These are phyloP conservation scores for Candida buenavistaensis DNA, from an alignment of 1,139 yeast genomes.

Conservation along the genomic window DNA sequence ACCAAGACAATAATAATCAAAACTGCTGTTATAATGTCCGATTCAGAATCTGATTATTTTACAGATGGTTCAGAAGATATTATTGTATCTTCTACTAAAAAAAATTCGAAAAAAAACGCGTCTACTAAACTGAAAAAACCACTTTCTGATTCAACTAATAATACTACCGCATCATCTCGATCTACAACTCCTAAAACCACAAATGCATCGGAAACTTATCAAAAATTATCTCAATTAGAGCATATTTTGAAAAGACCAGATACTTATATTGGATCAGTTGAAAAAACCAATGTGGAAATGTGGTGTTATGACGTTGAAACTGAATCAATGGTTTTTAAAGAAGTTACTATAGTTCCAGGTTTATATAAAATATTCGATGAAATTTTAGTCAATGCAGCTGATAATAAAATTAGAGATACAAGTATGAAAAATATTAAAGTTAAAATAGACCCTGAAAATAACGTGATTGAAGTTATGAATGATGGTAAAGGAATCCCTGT, in stretches of 20 bases:
- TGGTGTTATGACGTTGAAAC: slow-evolving; percentile 80
- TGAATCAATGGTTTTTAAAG: slow-evolving; percentile 70
- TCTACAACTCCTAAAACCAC: slow-evolving; percentile 9
- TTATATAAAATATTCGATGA: slow-evolving; percentile 96
- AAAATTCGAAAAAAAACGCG: slow-evolving; percentile 8
- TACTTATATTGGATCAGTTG: slow-evolving; percentile 95
- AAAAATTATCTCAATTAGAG: slow-evolving; percentile 89
- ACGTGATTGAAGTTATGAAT: slow-evolving; percentile 77
- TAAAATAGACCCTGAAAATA: slow-evolving; percentile 70
- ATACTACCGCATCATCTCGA: slow-evolving; percentile 5
- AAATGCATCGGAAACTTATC: slow-evolving; percentile 76
- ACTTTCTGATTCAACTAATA: slow-evolving; percentile 27
- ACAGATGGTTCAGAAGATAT: slow-evolving; percentile 17
- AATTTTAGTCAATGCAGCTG: slow-evolving; percentile 97
- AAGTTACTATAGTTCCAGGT: slow-evolving; percentile 89
- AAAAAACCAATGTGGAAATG: slow-evolving; percentile 72
- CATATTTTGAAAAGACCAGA: slow-evolving; percentile 98
- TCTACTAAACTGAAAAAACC: slow-evolving; percentile 16
- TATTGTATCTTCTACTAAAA: slow-evolving; percentile 14
- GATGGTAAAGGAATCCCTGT: slow-evolving; percentile 97
- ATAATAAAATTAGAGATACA: slow-evolving; percentile 94
- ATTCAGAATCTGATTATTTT: slow-evolving; percentile 15
- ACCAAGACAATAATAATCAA: neutral
- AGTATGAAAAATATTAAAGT: slow-evolving; percentile 84
- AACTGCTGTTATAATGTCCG: slow-evolving; percentile 8